Evolutionary conservation across 306 rosid species (phyloP).

Genomic region (Datisca glomerata): DNA sequence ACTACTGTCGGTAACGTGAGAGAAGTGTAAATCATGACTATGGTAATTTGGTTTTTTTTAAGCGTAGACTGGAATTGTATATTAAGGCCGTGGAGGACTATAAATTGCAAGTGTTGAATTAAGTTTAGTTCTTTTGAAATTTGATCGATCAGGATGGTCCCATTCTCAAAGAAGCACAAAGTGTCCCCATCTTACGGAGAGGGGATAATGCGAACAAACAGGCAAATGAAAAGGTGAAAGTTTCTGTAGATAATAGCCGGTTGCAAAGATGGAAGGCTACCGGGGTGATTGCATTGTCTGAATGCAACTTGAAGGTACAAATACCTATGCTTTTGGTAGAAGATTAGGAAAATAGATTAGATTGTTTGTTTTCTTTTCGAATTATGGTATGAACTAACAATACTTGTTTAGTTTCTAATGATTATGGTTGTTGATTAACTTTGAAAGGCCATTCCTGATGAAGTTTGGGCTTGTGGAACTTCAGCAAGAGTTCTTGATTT

Average conservation of each 20-base stretch:
- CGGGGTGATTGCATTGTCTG: constrained; percentile 70
- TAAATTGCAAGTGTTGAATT: too few species aligned
- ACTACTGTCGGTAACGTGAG: too few species aligned
- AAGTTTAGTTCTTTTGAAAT: neutral
- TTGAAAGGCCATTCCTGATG: constrained; percentile 60
- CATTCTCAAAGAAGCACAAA: constrained; percentile 39
- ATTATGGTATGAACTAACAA: too few species aligned
- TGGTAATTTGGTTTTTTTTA: too few species aligned
- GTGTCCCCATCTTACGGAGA: constrained; percentile 35
- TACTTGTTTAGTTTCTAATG: neutral
- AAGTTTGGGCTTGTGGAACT: constrained; percentile 65
- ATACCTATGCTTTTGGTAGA: neutral
- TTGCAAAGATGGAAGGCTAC: constrained; percentile 55
- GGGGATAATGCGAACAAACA: constrained; percentile 17
- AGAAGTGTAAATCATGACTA: too few species aligned
- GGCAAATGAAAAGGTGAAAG: constrained; percentile 17
- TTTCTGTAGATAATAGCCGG: constrained; percentile 32
- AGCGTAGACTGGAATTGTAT: too few species aligned
- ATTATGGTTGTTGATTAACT: constrained; percentile 9
- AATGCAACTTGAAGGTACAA: constrained; percentile 70
- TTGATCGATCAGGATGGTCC: constrained; percentile 52
- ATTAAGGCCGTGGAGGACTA: too few species aligned
- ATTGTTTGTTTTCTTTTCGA: too few species aligned
- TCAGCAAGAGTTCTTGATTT: constrained; percentile 63
- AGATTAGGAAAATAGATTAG: too few species aligned